These are phyloP conservation scores for Hypoxylon fuscum DNA, from an alignment of 495 filamentous ascomycete genomes.

Conservation along the genomic window DNA sequence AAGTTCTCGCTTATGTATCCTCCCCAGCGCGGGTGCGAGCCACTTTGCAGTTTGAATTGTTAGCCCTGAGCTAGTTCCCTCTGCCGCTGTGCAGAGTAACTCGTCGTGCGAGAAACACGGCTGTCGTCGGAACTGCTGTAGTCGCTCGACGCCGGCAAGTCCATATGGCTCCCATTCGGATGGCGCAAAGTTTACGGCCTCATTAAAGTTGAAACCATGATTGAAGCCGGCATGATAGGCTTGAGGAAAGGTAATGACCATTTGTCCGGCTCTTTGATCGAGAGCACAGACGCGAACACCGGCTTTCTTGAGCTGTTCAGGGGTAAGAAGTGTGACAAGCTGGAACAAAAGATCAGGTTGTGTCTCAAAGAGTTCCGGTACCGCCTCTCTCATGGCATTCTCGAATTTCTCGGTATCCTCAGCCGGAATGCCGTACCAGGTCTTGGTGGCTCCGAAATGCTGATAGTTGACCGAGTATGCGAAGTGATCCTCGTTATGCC, in stretches of 20 bases:
- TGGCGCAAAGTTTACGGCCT: slow-evolving; percentile 98
- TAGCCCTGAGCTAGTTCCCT: slow-evolving; percentile 71
- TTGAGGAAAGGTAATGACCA: slow-evolving; percentile 94
- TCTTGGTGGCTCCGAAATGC: slow-evolving; percentile 98
- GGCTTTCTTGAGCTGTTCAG: slow-evolving; percentile 93
- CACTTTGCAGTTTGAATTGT: slow-evolving; percentile 95
- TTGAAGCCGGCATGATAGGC: slow-evolving; percentile 95
- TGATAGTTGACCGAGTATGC: slow-evolving; percentile 99
- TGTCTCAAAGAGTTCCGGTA: slow-evolving; percentile 95
- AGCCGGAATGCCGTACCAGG: slow-evolving; percentile 98
- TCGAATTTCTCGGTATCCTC: slow-evolving; percentile 95
- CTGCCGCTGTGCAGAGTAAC: slow-evolving; percentile 83
- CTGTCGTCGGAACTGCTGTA: slow-evolving; percentile 88
- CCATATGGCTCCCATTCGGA: slow-evolving; percentile 97
- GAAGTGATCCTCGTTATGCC: slow-evolving; percentile 99
- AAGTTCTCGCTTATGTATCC: slow-evolving; percentile 77
- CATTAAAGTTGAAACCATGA: slow-evolving; percentile 98
- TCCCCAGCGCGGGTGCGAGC: slow-evolving; percentile 84
- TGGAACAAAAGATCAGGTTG: slow-evolving; percentile 98
- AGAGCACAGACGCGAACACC: slow-evolving; percentile 92
- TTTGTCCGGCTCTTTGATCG: slow-evolving; percentile 94
- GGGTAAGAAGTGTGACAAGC: slow-evolving; percentile 91
- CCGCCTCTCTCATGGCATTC: slow-evolving; percentile 90
- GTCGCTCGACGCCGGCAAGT: slow-evolving; percentile 81
- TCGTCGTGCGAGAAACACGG: slow-evolving; percentile 99